Evolutionary conservation across 1,139 yeast genomes (phyloP).

Genomic region (Scheffersomyces lignicola): DNA sequence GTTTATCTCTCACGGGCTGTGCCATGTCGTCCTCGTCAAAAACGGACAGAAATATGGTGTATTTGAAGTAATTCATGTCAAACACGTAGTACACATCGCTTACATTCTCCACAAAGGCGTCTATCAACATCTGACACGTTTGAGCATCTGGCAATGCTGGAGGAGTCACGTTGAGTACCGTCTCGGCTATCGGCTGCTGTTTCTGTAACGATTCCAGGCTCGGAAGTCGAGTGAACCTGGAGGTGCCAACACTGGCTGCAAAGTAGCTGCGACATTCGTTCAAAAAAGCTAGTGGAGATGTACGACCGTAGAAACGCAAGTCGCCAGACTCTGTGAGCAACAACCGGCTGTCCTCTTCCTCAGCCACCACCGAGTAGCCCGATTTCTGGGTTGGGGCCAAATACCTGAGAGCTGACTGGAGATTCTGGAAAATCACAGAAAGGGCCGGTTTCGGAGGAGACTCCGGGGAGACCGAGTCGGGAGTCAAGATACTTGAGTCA

Average conservation of each 20-base stretch:
- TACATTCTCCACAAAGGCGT: conserved; percentile 9
- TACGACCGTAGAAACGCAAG: conserved; percentile 25
- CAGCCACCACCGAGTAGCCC: no score
- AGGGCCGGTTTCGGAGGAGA: no score
- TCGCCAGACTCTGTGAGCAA: conserved; percentile 18
- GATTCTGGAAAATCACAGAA: no score
- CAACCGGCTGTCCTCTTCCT: no score
- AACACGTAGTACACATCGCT: conserved; percentile 13
- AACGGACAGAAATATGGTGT: conserved; percentile 10
- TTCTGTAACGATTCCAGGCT: conserved; percentile 1
- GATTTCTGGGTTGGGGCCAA: no score
- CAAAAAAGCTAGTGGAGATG: conserved; percentile 23
- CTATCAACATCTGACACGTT: conserved; percentile 7
- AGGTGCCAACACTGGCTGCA: conserved; percentile 13
- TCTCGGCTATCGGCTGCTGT: neutral
- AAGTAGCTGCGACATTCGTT: conserved; percentile 24
- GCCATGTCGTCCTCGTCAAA: conserved; percentile 3
- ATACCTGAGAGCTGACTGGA: no score
- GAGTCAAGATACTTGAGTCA: no score
- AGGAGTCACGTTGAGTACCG: neutral
- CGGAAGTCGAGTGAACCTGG: conserved; percentile 8
- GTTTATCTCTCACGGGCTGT: neutral
- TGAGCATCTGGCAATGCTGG: conserved; percentile 10
- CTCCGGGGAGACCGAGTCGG: no score
- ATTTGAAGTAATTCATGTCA: conserved; percentile 10